Evolutionary conservation across 306 rosid species (phyloP).

Genomic region (Senna tora): DNA sequence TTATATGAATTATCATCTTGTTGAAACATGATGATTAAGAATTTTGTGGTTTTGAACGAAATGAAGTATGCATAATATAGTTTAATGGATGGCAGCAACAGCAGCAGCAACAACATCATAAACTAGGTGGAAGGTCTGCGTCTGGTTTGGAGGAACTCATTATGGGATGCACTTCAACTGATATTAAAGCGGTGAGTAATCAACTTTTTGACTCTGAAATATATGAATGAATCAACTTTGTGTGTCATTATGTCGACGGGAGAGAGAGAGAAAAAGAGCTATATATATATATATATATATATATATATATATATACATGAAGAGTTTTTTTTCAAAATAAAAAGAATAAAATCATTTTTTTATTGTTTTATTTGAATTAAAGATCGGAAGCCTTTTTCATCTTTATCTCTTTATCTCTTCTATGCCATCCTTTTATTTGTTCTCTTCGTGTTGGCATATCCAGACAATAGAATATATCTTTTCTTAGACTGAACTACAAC

Average conservation of each 20-base stretch:
- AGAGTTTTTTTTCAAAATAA: not conserved
- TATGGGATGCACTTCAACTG: constrained; percentile 94
- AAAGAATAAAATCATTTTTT: constrained; percentile 8
- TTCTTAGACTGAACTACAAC: constrained; percentile 28
- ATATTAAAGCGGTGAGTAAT: constrained; percentile 75
- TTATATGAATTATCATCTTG: constrained; percentile 12
- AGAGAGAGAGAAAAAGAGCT: constrained; percentile 24
- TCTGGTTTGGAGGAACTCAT: constrained; percentile 98
- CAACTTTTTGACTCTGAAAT: constrained; percentile 70
- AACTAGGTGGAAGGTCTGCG: constrained; percentile 81
- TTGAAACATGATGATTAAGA: constrained; percentile 55
- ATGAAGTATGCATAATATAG: constrained; percentile 19
- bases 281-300: no score
- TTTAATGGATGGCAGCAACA: constrained; percentile 52
- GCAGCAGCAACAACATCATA: constrained; percentile 78
- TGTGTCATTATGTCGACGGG: constrained; percentile 43
- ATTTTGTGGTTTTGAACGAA: constrained; percentile 29
- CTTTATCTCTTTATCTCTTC: constrained; percentile 50
- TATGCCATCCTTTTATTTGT: constrained; percentile 30
- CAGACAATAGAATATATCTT: constrained; percentile 42
- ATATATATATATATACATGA: no score
- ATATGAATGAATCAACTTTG: constrained; percentile 48
- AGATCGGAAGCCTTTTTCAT: constrained; percentile 43
- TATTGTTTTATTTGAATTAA: constrained; percentile 60
- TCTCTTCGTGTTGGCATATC: constrained; percentile 45